phyloP scores from a whole-genome alignment of 345 rosid genomes.

The Citrus trifoliata region DNA sequence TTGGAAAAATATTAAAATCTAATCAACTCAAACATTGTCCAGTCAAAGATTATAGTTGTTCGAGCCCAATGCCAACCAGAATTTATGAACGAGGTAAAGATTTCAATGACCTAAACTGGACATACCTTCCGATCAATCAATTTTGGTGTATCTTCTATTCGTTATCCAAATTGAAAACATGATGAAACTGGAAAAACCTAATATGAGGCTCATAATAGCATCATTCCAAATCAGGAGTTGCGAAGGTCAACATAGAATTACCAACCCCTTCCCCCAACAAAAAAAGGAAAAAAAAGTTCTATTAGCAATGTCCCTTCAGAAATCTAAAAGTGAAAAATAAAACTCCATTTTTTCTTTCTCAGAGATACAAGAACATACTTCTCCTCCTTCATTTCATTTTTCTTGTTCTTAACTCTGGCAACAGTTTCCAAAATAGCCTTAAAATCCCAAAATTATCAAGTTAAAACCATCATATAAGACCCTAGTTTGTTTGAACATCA shows the following conservation, averaged over 20 bases:
- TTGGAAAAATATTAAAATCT: constrained; percentile 3
- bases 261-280: no score
- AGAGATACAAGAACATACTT: constrained; percentile 52
- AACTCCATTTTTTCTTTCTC: not conserved
- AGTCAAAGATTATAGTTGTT: not conserved
- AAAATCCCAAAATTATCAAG: constrained; percentile 12
- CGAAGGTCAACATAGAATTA: constrained; percentile 3
- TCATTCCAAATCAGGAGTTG: constrained; percentile 18
- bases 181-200: constrained; percentile 81
- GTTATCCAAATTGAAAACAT: constrained; percentile 81
- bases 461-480: not conserved
- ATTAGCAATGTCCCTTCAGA: not conserved
- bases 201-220: constrained; percentile 21
- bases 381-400: constrained; percentile 86
- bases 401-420: constrained; percentile 76
- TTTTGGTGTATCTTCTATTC: constrained; percentile 86
- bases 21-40: not conserved
- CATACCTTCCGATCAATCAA: constrained; percentile 86
- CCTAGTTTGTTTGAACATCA: not conserved
- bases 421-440: constrained; percentile 95
- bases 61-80: not conserved
- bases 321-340: not conserved
- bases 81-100: constrained; percentile 7
- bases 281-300: not conserved
- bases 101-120: not conserved